Evolutionary conservation across 2,329 filamentous ascomycete genomes (phyloP).

Genomic region (Fusarium annulatum): DNA sequence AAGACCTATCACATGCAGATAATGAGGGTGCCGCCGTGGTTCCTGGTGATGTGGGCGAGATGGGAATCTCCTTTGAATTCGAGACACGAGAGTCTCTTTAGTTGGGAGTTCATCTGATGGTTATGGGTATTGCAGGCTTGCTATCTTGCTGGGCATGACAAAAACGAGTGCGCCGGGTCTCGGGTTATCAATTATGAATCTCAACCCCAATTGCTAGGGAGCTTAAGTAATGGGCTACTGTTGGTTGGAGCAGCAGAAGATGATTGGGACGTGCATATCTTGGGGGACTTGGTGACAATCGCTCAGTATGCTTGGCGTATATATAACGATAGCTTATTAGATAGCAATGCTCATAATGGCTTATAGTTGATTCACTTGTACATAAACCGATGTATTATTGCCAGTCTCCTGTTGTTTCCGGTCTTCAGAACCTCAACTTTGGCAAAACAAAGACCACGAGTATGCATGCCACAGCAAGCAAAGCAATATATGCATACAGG

Average conservation of each 20-base stretch:
- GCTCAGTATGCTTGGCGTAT: too few relatives aligned
- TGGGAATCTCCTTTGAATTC: neutral
- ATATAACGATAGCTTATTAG: neutral
- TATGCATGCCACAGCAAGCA: constrained; percentile 80
- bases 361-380: neutral
- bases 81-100: neutral
- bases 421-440: constrained; percentile 78
- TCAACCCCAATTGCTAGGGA: neutral
- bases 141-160: neutral
- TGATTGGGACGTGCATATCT: neutral
- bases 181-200: neutral
- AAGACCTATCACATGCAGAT: neutral
- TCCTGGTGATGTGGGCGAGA: neutral
- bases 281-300: neutral
- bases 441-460: constrained; percentile 87
- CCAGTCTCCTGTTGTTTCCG: neutral
- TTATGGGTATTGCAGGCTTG: neutral
- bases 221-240: neutral
- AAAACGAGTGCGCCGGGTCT: neutral
- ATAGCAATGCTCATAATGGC: neutral
- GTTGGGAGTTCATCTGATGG: neutral
- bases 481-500: constrained; percentile 86
- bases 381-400: neutral
- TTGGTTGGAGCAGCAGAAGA: neutral
- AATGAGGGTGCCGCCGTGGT: too few relatives aligned